Evolutionary conservation across 129 eudicot genomes (phyloP).

Genomic region (Tagetes patula): DNA sequence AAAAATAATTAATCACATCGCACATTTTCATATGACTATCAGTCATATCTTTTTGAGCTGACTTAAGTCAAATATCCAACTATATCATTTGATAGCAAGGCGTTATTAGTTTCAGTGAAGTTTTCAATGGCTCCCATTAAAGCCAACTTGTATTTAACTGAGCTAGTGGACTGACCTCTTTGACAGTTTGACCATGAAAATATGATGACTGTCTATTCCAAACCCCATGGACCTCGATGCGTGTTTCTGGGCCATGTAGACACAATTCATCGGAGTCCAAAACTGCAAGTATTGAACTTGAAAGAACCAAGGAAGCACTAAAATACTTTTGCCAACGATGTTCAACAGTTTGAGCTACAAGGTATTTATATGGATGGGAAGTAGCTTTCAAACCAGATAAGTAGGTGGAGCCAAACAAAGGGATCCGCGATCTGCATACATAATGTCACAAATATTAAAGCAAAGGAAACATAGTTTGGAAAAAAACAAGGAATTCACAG

Average conservation of each 20-base stretch:
- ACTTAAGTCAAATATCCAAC: neutral
- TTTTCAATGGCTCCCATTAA: neutral
- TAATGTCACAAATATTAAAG: conserved; percentile 12
- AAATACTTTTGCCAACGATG: conserved; percentile 55
- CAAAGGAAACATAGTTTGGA: neutral
- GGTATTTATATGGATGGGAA: conserved; percentile 34
- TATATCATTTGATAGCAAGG: conserved; percentile 4
- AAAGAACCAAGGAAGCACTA: conserved; percentile 60
- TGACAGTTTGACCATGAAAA: conserved; percentile 47
- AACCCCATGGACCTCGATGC: conserved; percentile 53
- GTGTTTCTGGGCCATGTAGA: conserved; percentile 63
- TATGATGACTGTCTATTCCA: conserved; percentile 53
- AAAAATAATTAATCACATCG: neutral
- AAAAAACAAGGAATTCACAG: conserved; percentile 1
- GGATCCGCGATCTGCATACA: conserved; percentile 45
- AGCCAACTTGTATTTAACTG: neutral
- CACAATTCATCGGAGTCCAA: conserved; percentile 44
- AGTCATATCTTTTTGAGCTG: neutral
- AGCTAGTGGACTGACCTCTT: conserved; percentile 45
- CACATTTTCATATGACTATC: neutral
- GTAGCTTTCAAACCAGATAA: conserved; percentile 58
- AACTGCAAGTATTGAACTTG: conserved; percentile 48
- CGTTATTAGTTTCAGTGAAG: conserved; percentile 9
- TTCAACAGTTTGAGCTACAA: conserved; percentile 39
- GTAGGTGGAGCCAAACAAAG: conserved; percentile 56